phyloP scores from a whole-genome alignment of 805 yeast genomes.

The Schwanniomyces vanrijiae region DNA sequence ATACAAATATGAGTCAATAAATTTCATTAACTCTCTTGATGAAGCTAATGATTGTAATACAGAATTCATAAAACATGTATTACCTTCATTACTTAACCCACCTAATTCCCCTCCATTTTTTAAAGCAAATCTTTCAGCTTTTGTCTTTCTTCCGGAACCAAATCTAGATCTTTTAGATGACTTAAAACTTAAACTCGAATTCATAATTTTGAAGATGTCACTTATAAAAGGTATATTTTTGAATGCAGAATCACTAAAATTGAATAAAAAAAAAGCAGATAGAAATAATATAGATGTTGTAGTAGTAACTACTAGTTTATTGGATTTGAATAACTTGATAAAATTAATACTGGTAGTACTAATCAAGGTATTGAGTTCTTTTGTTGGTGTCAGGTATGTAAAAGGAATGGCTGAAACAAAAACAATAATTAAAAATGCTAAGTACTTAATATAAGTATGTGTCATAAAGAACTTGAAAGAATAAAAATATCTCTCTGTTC shows the following conservation, averaged over 20 bases:
- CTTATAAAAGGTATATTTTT: constrained; percentile 9
- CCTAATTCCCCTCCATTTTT: constrained; percentile 74
- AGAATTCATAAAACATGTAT: constrained; percentile 92
- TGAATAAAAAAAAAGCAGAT: constrained; percentile 6
- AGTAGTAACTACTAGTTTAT: constrained; percentile 7
- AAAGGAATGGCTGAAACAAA: constrained; percentile 1
- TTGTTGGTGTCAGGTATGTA: constrained; percentile 1
- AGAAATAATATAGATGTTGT: constrained; percentile 9
- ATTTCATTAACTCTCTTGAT: constrained; percentile 57
- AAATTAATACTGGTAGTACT: background rate
- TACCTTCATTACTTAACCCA: constrained; percentile 86
- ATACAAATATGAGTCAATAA: constrained; percentile 46
- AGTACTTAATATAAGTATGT: background rate
- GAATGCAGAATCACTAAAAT: background rate
- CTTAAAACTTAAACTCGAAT: constrained; percentile 12
- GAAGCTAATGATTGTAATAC: constrained; percentile 84
- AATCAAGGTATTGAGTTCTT: background rate
- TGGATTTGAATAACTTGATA: background rate
- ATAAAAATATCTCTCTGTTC: background rate
- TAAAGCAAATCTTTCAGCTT: constrained; percentile 41
- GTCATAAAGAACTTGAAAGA: background rate
- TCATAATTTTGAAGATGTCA: constrained; percentile 11
- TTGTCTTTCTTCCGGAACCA: constrained; percentile 16
- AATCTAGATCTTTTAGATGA: constrained; percentile 8
- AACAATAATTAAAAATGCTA: constrained; percentile 1